Conservation (phyloP, 2,329 filamentous ascomycete species). For the Talaromyces sp. region DNA sequence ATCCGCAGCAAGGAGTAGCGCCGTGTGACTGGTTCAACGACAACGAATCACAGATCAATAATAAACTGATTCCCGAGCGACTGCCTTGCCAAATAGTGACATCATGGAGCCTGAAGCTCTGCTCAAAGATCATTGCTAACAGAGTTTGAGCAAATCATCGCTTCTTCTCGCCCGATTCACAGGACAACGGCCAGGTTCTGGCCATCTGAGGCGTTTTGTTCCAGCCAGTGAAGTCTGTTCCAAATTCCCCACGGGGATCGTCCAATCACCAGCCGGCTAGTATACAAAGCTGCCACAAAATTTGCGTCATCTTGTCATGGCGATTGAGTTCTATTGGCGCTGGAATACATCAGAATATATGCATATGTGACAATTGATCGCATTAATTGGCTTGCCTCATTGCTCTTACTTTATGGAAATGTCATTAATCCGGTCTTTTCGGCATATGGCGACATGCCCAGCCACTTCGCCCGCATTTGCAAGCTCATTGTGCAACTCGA, state of each 20-base stretch:
- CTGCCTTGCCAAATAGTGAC: not conserved
- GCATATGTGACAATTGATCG: not conserved
- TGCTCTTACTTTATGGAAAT: constrained; percentile 5
- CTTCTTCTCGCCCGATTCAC: not conserved
- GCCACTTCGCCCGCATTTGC: not conserved
- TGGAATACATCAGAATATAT: not conserved
- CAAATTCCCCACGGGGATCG: not conserved
- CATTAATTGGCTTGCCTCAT: not conserved
- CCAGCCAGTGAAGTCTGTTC: not conserved
- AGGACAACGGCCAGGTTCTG: not conserved
- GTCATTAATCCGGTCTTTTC: constrained; percentile 2
- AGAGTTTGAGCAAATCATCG: not conserved
- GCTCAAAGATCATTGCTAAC: not conserved
- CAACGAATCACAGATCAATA: not conserved
- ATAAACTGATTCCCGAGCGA: not conserved
- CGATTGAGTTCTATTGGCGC: not conserved
- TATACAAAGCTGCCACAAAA: not conserved
- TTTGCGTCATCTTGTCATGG: constrained; percentile 4
- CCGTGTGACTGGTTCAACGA: not conserved
- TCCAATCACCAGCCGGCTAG: not conserved
- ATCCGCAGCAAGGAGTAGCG: not conserved
- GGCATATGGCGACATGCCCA: not conserved
- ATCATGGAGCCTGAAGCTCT: not conserved
- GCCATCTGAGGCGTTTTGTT: not conserved
- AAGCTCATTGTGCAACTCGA: not conserved